Evolutionary conservation across 2,329 filamentous ascomycete genomes (phyloP).

Genomic region (Penicillium psychrosexuale): DNA sequence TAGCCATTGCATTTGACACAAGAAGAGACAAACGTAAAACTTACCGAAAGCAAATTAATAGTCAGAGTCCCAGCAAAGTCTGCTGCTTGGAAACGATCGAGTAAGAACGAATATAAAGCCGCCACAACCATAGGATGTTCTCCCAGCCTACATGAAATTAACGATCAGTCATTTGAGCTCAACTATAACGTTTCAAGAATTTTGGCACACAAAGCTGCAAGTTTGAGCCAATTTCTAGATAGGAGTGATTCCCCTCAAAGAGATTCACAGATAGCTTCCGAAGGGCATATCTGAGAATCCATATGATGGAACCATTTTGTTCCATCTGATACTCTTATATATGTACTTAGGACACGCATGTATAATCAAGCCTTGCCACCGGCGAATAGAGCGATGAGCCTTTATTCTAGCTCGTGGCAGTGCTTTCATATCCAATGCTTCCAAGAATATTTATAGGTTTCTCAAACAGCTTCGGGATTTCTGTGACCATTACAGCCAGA

Average conservation of each 20-base stretch:
- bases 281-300: slow-evolving; percentile 1
- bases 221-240: slow-evolving; percentile 3
- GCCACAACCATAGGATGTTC: slow-evolving; percentile 49
- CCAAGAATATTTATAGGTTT: slow-evolving; percentile 35
- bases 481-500: slow-evolving; percentile 32
- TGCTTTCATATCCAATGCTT: slow-evolving; percentile 23
- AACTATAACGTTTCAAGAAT: slow-evolving; percentile 1
- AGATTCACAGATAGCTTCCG: not conserved
- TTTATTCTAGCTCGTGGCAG: slow-evolving; percentile 31
- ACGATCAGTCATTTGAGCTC: slow-evolving; percentile 26
- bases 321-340: not conserved
- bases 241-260: not conserved
- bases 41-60: slow-evolving; percentile 47
- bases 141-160: slow-evolving; percentile 42
- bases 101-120: slow-evolving; percentile 48
- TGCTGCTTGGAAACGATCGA: slow-evolving; percentile 48
- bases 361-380: slow-evolving; percentile 2
- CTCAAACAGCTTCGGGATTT: slow-evolving; percentile 35
- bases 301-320: not conserved
- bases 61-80: slow-evolving; percentile 48
- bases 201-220: not conserved
- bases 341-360: not conserved
- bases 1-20: slow-evolving; percentile 17
- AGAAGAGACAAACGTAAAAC: not conserved
- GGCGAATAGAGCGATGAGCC: slow-evolving; percentile 12